phyloP scores from a whole-genome alignment of 495 filamentous ascomycete species.

The Terfezia boudieri region DNA sequence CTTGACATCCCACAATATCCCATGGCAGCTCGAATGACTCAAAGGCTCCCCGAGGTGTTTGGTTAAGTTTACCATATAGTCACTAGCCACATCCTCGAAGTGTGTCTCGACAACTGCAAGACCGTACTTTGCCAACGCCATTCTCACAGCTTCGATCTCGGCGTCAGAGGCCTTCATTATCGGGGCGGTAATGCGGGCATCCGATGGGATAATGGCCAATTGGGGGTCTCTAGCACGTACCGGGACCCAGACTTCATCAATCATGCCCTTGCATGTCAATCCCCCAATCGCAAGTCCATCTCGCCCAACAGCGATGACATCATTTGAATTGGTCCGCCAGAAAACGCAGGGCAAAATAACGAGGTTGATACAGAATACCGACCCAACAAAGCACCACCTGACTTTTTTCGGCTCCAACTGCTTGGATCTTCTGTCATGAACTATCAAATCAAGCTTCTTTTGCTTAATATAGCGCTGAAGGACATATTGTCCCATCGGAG shows the following conservation, averaged over 20 bases:
- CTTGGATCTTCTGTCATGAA: background rate
- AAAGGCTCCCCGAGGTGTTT: constrained; percentile 14
- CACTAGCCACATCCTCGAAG: constrained; percentile 1
- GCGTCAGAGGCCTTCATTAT: background rate
- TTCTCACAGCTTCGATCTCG: background rate
- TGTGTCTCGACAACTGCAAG: constrained; percentile 4
- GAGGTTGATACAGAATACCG: constrained; percentile 14
- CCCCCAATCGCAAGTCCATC: constrained; percentile 1
- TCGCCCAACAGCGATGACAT: constrained; percentile 3
- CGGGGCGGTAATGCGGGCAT: background rate
- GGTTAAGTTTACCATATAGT: background rate
- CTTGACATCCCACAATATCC: constrained; percentile 23
- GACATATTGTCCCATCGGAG: constrained; percentile 6
- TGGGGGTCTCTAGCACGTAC: background rate
- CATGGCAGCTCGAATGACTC: constrained; percentile 20
- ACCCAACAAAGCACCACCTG: constrained; percentile 17
- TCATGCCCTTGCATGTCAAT: too few relatives aligned
- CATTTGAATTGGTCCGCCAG: constrained; percentile 13
- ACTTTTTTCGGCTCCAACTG: background rate
- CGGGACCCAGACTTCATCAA: background rate
- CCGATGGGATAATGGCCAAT: background rate
- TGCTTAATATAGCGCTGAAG: constrained; percentile 20
- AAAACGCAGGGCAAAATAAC: constrained; percentile 13
- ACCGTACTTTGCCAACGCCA: background rate
- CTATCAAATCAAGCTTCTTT: constrained; percentile 11